Base-by-base conservation (phyloP, 208 protist species). In the Trypanosoma scelopori region DNA sequence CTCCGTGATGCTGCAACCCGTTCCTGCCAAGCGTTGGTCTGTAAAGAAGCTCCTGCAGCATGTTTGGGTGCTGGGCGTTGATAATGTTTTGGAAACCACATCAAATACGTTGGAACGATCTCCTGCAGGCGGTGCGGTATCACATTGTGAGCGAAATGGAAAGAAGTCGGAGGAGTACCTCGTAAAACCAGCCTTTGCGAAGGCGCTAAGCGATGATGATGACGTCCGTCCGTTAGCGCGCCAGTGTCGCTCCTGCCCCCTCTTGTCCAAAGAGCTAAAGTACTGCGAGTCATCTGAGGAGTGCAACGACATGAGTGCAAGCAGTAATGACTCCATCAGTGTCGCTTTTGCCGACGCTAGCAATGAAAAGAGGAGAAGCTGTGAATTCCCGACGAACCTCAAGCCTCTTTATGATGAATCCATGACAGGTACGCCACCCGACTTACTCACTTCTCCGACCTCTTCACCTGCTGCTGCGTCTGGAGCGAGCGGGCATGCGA, bases 21-120 rank as follows among this genome's bases (percentile, higher is more conserved):
- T 92, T 56, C 82, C 93, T 16, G 28, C 12, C 0, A 72, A 86
- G 68, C 78, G 96, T 22, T 90, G 84, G 79, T 80, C 89, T 23
- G 73, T 97, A 30, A 78, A 71, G 35, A 75, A 97, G 69, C 71
- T 98, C 43, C 69, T 89, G 60, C 49, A 69, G 30, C 86, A 93
- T 69, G 76, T 76, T 7, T 95, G 86, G 82, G 78, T 95, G 59
- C 9, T 60, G 18, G 74, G 74, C 6, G 46, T 47, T 11, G 46
- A 65, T 20, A 46, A 25, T 37, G 18, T 16, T 22, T 23, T 23
- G 18, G 30, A 11, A 11, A 39, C 41, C 18, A 13, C 25, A 16
- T 16, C 16, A 35, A 15, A 18, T 4, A 15, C 20, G 3, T 1
- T 45, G 11, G 7, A n/a, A 37, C 3, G 9, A 11, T 37, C 32